phyloP scores from a whole-genome alignment of 75 land plant species.

The Pseudotsuga menziesii region DNA sequence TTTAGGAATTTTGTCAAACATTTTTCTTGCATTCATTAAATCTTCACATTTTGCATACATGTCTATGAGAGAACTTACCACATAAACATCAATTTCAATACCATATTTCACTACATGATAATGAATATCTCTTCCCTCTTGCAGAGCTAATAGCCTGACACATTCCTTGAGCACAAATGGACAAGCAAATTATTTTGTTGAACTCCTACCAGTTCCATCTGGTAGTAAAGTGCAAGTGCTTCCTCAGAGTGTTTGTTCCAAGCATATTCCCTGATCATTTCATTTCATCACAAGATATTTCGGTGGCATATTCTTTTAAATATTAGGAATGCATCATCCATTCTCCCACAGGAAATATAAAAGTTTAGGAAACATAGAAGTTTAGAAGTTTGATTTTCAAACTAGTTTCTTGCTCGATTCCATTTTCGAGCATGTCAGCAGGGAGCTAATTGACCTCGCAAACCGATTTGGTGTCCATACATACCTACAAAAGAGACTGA shows the following conservation, averaged over 20 bases:
- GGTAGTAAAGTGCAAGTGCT: constrained; percentile 27
- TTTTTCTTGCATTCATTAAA: constrained; percentile 7
- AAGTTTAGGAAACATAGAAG: no score
- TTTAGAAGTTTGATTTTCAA: constrained; percentile 9
- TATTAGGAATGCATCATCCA: constrained; percentile 9
- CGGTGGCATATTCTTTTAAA: constrained; percentile 29
- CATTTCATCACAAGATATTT: constrained; percentile 35
- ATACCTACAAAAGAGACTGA: not conserved
- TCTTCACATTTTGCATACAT: constrained; percentile 30
- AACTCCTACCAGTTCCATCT: constrained; percentile 21
- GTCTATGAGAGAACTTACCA: constrained; percentile 26
- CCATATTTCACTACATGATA: constrained; percentile 15
- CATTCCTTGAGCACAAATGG: constrained; percentile 48
- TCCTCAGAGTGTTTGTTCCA: constrained; percentile 22
- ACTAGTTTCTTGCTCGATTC: not conserved
- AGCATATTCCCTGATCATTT: constrained; percentile 37
- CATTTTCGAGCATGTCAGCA: not conserved
- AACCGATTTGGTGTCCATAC: not conserved
- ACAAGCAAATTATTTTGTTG: constrained; percentile 21
- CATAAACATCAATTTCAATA: constrained; percentile 16
- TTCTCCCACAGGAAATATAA: constrained; percentile 24
- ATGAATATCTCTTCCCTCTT: constrained; percentile 23
- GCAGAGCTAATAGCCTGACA: constrained; percentile 15
- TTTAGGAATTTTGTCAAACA: constrained; percentile 30
- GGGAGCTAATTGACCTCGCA: not conserved